Percentiles rank a stretch among this genome's conserved stretches.
phyloP scores from a whole-genome alignment of 768 basidiomycete genomes.

The Mycena capillaripes region DNA sequence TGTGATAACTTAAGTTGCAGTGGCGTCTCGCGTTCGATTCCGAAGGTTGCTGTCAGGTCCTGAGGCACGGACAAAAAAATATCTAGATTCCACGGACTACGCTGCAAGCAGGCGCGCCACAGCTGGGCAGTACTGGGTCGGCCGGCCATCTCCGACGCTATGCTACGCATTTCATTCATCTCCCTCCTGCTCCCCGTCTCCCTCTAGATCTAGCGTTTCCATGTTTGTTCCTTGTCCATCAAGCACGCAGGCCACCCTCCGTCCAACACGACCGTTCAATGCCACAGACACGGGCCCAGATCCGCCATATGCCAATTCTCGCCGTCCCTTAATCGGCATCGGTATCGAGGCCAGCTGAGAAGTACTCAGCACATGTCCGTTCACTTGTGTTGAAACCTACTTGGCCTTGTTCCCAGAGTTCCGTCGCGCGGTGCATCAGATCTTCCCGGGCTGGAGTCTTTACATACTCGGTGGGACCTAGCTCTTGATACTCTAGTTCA shows the following conservation, averaged over 20 bases:
- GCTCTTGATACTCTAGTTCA: slow-evolving; percentile 69
- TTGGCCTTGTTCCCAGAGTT: slow-evolving; percentile 72
- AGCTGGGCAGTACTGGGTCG: slow-evolving; percentile 1
- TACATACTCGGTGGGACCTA: slow-evolving; percentile 66
- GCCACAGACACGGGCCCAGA: slow-evolving; percentile 70
- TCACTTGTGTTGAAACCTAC: slow-evolving; percentile 58
- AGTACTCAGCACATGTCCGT: slow-evolving; percentile 49
- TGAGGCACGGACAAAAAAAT: slow-evolving; percentile 32
- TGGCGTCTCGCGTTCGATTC: slow-evolving; percentile 48
- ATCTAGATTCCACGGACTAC: slow-evolving; percentile 29
- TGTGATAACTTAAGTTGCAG: slow-evolving; percentile 65
- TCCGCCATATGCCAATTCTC: slow-evolving; percentile 66
- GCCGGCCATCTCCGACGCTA: slow-evolving; percentile 27
- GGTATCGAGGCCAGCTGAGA: slow-evolving; percentile 63
- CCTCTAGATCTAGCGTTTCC: slow-evolving; percentile 87
- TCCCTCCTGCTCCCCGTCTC: slow-evolving; percentile 64
- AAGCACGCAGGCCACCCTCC: slow-evolving; percentile 82
- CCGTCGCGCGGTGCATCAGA: slow-evolving; percentile 71
- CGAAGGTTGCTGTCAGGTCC: slow-evolving; percentile 50
- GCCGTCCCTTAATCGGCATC: slow-evolving; percentile 69
- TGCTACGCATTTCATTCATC: slow-evolving; percentile 42
- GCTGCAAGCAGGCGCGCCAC: slow-evolving; percentile 28
- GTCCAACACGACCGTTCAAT: slow-evolving; percentile 81
- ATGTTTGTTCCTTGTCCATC: slow-evolving; percentile 72
- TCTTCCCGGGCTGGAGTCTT: slow-evolving; percentile 71